Evolutionary conservation across 2,329 filamentous ascomycete genomes (phyloP).

Genomic region (Trichoderma sp.): DNA sequence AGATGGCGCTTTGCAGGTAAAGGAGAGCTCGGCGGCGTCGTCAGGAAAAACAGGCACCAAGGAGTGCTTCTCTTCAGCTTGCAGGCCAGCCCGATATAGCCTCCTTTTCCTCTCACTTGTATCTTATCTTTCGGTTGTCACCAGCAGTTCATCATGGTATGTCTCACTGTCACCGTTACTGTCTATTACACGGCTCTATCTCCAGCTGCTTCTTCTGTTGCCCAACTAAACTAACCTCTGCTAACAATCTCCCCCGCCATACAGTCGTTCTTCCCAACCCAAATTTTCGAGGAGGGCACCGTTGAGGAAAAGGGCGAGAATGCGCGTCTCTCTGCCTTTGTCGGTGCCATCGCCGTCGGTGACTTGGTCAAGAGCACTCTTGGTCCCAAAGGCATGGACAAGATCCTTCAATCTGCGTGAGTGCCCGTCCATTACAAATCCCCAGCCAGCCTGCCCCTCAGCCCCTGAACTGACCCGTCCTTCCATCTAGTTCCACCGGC

Average conservation of each 20-base stretch:
- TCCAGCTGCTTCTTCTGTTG: neutral
- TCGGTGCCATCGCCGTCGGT: slow-evolving; percentile 95
- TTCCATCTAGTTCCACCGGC: slow-evolving; percentile 71
- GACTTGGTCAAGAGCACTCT: slow-evolving; percentile 97
- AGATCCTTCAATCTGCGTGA: slow-evolving; percentile 93
- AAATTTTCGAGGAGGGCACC: slow-evolving; percentile 97
- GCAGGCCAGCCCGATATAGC: slow-evolving; percentile 1
- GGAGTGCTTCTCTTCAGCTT: slow-evolving; percentile 18
- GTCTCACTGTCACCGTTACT: neutral
- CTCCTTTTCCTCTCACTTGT: neutral
- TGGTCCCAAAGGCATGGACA: slow-evolving; percentile 98
- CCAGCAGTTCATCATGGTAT: slow-evolving; percentile 15
- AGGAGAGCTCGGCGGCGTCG: slow-evolving; percentile 20
- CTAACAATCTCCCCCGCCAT: slow-evolving; percentile 16
- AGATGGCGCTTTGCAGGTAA: neutral
- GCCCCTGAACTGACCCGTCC: slow-evolving; percentile 23
- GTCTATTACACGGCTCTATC: too few species aligned
- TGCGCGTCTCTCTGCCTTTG: slow-evolving; percentile 96
- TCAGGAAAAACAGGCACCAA: slow-evolving; percentile 29
- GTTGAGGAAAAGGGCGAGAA: slow-evolving; percentile 99
- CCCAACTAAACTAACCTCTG: slow-evolving; percentile 14
- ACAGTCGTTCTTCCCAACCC: slow-evolving; percentile 78
- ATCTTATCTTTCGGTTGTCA: slow-evolving; percentile 15
- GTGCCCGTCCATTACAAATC: slow-evolving; percentile 38
- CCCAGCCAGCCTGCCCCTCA: neutral